These are phyloP conservation scores for Neofusicoccum cordaticola DNA, from an alignment of 2,329 filamentous ascomycete species.

Conservation along the genomic window DNA sequence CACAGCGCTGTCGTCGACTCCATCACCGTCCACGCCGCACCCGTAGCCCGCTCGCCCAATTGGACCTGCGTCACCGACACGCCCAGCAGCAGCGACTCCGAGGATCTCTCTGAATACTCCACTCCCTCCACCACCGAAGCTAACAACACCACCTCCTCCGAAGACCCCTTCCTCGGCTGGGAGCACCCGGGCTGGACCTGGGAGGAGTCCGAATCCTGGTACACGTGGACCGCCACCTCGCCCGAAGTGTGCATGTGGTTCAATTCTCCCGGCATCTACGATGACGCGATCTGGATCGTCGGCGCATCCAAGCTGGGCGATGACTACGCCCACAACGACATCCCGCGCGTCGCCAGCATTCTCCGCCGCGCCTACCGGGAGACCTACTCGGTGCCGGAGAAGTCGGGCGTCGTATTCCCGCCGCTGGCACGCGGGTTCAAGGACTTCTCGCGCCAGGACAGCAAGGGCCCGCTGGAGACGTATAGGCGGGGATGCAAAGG, in stretches of 20 bases:
- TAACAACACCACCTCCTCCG: neutral
- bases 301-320: neutral
- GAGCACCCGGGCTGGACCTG: neutral
- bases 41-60: too few relatives aligned
- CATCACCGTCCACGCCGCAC: neutral
- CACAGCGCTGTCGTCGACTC: too few relatives aligned
- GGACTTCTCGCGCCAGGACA: neutral
- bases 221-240: neutral
- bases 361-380: neutral
- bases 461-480: neutral
- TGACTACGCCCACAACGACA: conserved; percentile 6
- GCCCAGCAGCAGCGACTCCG: neutral
- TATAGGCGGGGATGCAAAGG: neutral
- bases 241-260: neutral
- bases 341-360: neutral
- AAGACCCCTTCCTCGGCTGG: neutral
- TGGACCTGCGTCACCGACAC: too few relatives aligned
- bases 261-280: neutral
- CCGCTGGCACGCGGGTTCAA: neutral
- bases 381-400: neutral
- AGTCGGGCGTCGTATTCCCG: neutral
- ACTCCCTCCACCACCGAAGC: neutral
- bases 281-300: neutral
- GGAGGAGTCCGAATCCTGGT: neutral
- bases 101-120: neutral